phyloP scores from a whole-genome alignment of 805 yeast species.

The Candida chauliodis region DNA sequence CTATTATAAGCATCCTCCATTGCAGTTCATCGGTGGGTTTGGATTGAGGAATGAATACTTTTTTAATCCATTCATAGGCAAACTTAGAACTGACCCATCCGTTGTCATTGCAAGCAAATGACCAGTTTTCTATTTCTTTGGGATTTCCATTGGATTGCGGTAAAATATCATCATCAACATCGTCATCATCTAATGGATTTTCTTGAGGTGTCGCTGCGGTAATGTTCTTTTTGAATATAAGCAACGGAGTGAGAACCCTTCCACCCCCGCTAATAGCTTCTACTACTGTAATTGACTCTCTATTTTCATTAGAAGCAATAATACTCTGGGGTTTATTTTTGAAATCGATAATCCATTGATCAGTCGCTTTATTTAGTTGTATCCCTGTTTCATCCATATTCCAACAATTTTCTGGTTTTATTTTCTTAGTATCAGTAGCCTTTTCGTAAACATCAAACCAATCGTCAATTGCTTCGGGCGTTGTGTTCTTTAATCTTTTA shows the following conservation, averaged over 20 bases:
- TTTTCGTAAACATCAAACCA: neutral
- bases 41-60: neutral
- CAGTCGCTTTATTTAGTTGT: neutral
- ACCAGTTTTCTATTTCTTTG: neutral
- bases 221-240: no score
- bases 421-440: neutral
- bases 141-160: neutral
- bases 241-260: neutral
- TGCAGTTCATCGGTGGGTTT: neutral
- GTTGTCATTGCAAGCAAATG: neutral
- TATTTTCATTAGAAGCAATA: neutral
- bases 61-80: neutral
- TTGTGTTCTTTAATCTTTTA: no score
- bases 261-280: neutral
- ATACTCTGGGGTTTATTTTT: neutral
- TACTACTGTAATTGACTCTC: neutral
- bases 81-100: neutral
- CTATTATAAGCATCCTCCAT: neutral
- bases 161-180: neutral
- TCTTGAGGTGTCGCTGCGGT: neutral
- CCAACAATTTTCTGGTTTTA: neutral
- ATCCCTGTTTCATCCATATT: neutral
- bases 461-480: slow-evolving; percentile 1
- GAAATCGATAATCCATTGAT: neutral
- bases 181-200: neutral